phyloP scores from a whole-genome alignment of 148 eudicot species.

The Beta vulgaris region DNA sequence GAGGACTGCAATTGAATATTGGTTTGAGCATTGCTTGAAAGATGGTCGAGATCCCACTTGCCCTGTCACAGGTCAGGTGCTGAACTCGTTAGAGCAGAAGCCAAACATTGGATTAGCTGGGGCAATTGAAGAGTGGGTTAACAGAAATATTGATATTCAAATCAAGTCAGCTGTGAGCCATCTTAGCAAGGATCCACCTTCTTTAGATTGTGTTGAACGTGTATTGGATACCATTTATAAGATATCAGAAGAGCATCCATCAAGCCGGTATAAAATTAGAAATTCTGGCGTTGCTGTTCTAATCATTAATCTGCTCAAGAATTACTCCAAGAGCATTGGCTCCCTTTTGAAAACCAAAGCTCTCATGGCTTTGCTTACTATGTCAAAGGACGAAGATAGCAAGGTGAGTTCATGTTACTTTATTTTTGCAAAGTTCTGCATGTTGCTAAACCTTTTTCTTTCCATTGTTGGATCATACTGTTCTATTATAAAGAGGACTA shows the following conservation, averaged over 20 bases:
- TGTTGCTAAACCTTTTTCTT: not conserved
- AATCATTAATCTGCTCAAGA: conserved; percentile 41
- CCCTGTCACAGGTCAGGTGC: conserved; percentile 67
- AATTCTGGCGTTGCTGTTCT: conserved; percentile 48
- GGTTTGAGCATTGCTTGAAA: conserved; percentile 66
- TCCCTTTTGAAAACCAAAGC: conserved; percentile 55
- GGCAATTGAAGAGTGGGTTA: conserved; percentile 74
- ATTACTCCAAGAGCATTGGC: conserved; percentile 37
- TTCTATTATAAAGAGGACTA: not conserved
- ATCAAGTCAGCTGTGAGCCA: conserved; percentile 45
- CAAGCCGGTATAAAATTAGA: conserved; percentile 55
- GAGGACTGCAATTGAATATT: conserved; percentile 59
- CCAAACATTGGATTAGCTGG: conserved; percentile 70
- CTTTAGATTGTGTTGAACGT: conserved; percentile 36
- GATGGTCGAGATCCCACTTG: conserved; percentile 73
- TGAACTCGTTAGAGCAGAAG: conserved; percentile 55
- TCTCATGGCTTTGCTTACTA: conserved; percentile 53
- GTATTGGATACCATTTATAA: conserved; percentile 44
- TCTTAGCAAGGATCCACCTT: conserved; percentile 44
- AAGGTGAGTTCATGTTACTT: conserved; percentile 40
- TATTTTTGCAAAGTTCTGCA: not conserved
- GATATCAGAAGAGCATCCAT: conserved; percentile 56
- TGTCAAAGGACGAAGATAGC: conserved; percentile 66
- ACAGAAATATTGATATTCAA: conserved; percentile 57
- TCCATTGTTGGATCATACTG: not conserved